These are phyloP conservation scores for Trypanosoma boissoni DNA, from an alignment of 208 protist genomes.

Conservation along the genomic window DNA sequence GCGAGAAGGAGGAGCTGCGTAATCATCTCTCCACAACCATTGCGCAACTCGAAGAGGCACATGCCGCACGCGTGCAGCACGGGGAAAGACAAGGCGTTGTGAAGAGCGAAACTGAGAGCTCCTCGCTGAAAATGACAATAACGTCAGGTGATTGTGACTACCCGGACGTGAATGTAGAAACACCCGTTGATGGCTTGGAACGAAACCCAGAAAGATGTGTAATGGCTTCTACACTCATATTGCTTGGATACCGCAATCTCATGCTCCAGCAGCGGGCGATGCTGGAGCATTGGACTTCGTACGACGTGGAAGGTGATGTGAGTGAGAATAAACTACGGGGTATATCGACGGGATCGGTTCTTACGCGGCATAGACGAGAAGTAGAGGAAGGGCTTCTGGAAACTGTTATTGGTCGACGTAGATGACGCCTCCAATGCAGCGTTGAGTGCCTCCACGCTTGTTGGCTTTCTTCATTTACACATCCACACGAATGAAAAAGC, in stretches of 20 bases:
- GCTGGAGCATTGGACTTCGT: constrained; percentile 21
- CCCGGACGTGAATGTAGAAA: background rate
- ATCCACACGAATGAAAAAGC: background rate
- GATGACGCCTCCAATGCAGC: background rate
- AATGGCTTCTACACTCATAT: constrained; percentile 46
- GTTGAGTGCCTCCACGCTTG: too few relatives aligned
- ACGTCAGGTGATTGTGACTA: background rate
- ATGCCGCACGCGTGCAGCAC: background rate
- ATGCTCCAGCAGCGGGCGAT: constrained; percentile 62
- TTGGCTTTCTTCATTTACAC: too few relatives aligned
- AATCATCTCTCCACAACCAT: constrained; percentile 41
- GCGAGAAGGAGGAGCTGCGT: constrained; percentile 51
- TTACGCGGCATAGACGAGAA: constrained; percentile 56
- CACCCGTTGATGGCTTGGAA: background rate
- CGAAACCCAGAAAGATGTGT: constrained; percentile 14
- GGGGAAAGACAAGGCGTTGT: background rate
- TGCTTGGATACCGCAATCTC: constrained; percentile 59
- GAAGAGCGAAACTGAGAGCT: constrained; percentile 16
- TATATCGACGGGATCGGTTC: constrained; percentile 31
- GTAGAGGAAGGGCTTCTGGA: constrained; percentile 54
- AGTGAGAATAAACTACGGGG: background rate
- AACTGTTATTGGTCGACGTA: background rate
- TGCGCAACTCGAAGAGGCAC: constrained; percentile 26
- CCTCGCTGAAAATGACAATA: constrained; percentile 9
- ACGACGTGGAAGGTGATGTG: background rate